Evolutionary conservation across 2,329 filamentous ascomycete genomes (phyloP), one percentile per base, ranked within the genome.

Genomic region (Colletotrichum sp.): DNA sequence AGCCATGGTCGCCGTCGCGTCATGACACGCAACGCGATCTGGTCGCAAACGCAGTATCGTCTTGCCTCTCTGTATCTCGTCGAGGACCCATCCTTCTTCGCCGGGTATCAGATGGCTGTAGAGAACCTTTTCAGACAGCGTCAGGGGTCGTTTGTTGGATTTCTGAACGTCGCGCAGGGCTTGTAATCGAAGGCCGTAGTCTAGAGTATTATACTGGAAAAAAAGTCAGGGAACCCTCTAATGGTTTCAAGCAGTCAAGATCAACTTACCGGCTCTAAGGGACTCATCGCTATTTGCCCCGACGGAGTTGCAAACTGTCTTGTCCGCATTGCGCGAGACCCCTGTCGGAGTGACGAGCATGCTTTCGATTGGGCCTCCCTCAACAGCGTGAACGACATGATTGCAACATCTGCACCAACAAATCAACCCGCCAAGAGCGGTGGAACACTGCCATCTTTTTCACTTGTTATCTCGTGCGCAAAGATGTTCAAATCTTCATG

Each of bases 1-100:
- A 3, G 84, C 84, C 84, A 85, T 85, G 7, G 83, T 84, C 3
- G 84, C 84, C 1, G 83, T 85, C 3, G 83, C 84, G 79, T 86
- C 84, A 38, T 85, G 83, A 36, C 83, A 84, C 3, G 84, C 84
- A n/a, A 85, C 82, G 2, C 83, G 77, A 43, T 85, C 83, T 1
- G 84, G 84, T 8, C 79, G 78, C 6, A 85, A 70, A 18, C 82
- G 80, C 1, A 85, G 70, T 16, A 84, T 82, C 3, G 83, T 84
- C 57, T 82, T 80, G 5, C 83, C 84, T 8, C 82, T 78, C n/a
- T 79, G 71, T 21, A 85, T 83, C 2, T 78, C 75, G 8, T 82
- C 75, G 11, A 78, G 70, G 0, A 72, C 31, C 78, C 78, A 79
- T 29, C 76, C 70, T 8, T 80, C 76, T 1, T 79, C 77, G 1